phyloP scores from a whole-genome alignment of 2,329 filamentous ascomycete genomes.

The Fusarium mangiferae region DNA sequence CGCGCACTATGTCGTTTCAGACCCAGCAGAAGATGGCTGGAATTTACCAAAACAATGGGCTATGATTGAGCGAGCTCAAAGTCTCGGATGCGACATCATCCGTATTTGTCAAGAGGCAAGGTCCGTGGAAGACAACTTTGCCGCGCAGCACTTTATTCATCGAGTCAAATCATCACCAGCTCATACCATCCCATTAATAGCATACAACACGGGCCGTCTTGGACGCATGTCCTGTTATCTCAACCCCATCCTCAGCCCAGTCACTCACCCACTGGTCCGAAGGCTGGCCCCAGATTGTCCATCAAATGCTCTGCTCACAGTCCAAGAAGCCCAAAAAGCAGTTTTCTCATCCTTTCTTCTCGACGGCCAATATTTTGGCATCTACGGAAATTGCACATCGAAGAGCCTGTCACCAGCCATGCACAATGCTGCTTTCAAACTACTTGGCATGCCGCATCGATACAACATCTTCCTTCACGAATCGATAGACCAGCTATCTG shows the following conservation, averaged over 20 bases:
- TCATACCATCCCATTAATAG: background rate
- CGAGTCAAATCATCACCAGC: background rate
- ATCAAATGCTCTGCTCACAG: background rate
- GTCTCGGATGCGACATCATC: background rate
- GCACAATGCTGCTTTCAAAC: background rate
- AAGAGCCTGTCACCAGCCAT: constrained; percentile 10
- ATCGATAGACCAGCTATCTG: background rate
- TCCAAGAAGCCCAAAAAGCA: background rate
- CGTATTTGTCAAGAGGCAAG: background rate
- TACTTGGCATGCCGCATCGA: background rate
- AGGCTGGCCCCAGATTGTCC: background rate
- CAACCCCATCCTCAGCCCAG: background rate
- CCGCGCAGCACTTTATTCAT: background rate
- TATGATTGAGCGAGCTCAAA: background rate
- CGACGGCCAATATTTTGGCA: background rate
- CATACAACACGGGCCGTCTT: background rate
- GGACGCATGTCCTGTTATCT: background rate
- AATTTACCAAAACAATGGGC: background rate
- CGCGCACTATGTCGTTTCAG: background rate
- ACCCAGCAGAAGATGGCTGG: background rate
- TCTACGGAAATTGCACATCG: background rate
- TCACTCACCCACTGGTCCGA: background rate
- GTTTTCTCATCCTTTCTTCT: background rate
- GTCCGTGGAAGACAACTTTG: constrained; percentile 1
- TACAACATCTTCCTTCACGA: background rate